A percentile compares a stretch with the other conserved stretches of the same genome.
Evolutionary conservation across 208 protist genomes (phyloP).

Genomic region (Acanthamoeba quina): DNA sequence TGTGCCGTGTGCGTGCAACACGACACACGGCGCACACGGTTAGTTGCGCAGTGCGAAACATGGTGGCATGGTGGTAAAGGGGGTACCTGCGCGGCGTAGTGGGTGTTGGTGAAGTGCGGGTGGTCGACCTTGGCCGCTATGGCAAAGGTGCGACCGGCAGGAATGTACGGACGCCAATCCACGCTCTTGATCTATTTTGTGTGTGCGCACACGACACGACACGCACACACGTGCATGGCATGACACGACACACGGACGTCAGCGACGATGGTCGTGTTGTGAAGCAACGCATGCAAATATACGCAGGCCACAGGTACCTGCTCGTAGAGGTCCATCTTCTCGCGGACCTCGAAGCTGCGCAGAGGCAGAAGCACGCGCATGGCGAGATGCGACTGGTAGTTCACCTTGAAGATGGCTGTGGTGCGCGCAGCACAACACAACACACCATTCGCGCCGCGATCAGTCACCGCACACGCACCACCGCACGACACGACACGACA

Average conservation of each 20-base stretch:
- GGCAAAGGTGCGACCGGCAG: slow-evolving; percentile 48
- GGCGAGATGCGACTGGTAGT: slow-evolving; percentile 50
- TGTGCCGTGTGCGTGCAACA: background rate
- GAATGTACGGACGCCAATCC: slow-evolving; percentile 23
- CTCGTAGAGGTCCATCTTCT: slow-evolving; percentile 68
- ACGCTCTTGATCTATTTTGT: background rate
- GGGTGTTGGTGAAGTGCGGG: slow-evolving; percentile 12
- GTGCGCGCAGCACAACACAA: background rate
- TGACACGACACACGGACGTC: background rate
- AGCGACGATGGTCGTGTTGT: background rate
- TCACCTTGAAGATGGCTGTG: slow-evolving; percentile 47
- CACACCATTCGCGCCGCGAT: background rate
- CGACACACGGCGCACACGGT: background rate
- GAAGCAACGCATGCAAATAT: no score
- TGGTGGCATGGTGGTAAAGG: background rate
- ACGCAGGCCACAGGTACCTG: no score
- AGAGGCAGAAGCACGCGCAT: slow-evolving; percentile 65
- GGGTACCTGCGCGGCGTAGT: slow-evolving; percentile 53
- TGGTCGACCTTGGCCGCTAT: slow-evolving; percentile 23
- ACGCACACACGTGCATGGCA: background rate
- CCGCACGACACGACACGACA: background rate
- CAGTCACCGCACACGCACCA: background rate
- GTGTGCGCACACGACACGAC: background rate
- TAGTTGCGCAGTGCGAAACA: background rate
- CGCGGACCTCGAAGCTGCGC: slow-evolving; percentile 38